Evolutionary conservation across 2,329 filamentous ascomycete species (phyloP), one percentile per base, ranked within the genome.

Genomic region (Ceratocystis diversiconidia): DNA sequence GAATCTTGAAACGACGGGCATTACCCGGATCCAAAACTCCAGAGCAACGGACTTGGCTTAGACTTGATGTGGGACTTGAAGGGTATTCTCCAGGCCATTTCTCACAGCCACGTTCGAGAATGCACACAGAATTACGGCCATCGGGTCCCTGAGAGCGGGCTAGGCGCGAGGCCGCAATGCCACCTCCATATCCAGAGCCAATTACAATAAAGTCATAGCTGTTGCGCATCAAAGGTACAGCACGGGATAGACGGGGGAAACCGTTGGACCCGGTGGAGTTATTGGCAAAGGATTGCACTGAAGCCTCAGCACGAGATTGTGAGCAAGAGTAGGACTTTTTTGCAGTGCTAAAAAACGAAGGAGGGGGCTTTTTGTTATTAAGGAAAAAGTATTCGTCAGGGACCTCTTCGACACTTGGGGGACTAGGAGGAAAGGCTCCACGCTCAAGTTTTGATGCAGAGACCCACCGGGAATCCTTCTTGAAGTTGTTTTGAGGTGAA

Each of bases 181-280:
- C 82, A 48, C 84, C 85, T 28, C 86, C 86, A 72, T 88, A 89
- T 0, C 86, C 86, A 8, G 84, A 87, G 1, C 86, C 85, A 66
- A 88, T 82, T 36, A 88, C 83, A 10, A 89, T 79, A 48, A 81
- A 81, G 73, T 88, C 85, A 69, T 89, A 88, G 5, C 75, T 74
- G 65, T 76, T 74, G 30, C 79, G 77, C 71, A 87, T 79, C 30
- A 84, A 73, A 70, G 85, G 80, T 12, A 85, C 78, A 0, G 81
- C 79, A 67, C 78, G 80, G 25, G 81, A 82, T 67, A 85, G 79
- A 1, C 82, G 77, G 44, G 66, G 66, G 17, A 59, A 32, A 5
- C 63, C 66, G 19, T 62, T 62, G 57, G 32, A 46, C 12, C 66
- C 66, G 7, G 63, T 63, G 4, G 63, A 62, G 57, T 57, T 63